phyloP scores from a whole-genome alignment of 75 land plant species.

The Pinus taeda region DNA sequence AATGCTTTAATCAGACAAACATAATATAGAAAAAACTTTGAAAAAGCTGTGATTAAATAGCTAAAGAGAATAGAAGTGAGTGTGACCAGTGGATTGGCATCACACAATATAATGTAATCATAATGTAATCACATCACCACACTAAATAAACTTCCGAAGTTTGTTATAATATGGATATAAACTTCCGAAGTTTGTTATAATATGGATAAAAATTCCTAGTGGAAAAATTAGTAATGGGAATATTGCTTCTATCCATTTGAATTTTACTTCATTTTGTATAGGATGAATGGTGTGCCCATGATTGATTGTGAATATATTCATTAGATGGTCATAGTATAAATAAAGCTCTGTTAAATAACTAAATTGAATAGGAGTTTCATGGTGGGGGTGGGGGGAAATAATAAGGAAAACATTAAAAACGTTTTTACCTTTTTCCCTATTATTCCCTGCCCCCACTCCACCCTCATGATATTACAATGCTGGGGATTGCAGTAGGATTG shows the following conservation, averaged over 20 bases:
- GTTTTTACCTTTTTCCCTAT: too few relatives aligned
- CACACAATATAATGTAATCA: background rate
- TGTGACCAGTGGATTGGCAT: background rate
- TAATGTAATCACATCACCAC: background rate
- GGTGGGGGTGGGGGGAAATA: too few relatives aligned
- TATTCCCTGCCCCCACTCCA: too few relatives aligned
- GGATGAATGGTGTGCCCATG: background rate
- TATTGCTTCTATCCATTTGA: background rate
- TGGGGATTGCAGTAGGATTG: background rate
- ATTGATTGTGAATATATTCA: slow-evolving; percentile 1
- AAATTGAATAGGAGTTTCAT: slow-evolving; percentile 2
- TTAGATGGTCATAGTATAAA: background rate
- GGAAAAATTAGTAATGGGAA: slow-evolving; percentile 8
- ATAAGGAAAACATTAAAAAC: too few relatives aligned
- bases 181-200: slow-evolving; percentile 1
- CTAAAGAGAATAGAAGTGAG: too few relatives aligned
- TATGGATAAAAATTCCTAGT: slow-evolving; percentile 4
- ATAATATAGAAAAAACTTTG: background rate
- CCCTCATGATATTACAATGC: too few relatives aligned
- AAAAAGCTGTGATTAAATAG: background rate
- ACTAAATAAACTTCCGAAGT: slow-evolving; percentile 1
- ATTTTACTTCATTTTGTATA: background rate
- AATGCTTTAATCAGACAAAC: too few relatives aligned
- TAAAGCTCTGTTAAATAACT: background rate
- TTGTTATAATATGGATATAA: background rate